These are phyloP conservation scores for barrel medic (Medicago truncatula) DNA, from an alignment of 306 rosid genomes.

Conservation along the genomic window MtrunA17r5.0-ANR NC_053048.1:33837501-33838000, in stretches of 20 bases:
- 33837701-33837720: slow-evolving; percentile 13
- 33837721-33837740: slow-evolving; percentile 47
- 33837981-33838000: slow-evolving; percentile 88
- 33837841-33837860: slow-evolving; percentile 97
- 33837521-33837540: no score
- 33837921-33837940: slow-evolving; percentile 8
- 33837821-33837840: slow-evolving; percentile 90
- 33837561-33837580: no score
- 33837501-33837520: no score
- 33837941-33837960: slow-evolving; percentile 73
- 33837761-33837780: slow-evolving; percentile 35
- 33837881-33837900: neutral
- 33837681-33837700: slow-evolving; percentile 3
- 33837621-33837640: neutral
- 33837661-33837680: neutral
- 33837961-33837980: slow-evolving; percentile 94
- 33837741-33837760: slow-evolving; percentile 33
- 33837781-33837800: slow-evolving; percentile 41
- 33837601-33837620: no score
- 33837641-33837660: neutral
- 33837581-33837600: no score
- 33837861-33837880: slow-evolving; percentile 72
- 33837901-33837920: neutral
- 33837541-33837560: no score
- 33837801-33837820: slow-evolving; percentile 60